A percentile compares a stretch with the other conserved stretches of the same genome.
Evolutionary conservation across 768 basidiomycete genomes (phyloP).

Genomic region (Boletus coccyginus): DNA sequence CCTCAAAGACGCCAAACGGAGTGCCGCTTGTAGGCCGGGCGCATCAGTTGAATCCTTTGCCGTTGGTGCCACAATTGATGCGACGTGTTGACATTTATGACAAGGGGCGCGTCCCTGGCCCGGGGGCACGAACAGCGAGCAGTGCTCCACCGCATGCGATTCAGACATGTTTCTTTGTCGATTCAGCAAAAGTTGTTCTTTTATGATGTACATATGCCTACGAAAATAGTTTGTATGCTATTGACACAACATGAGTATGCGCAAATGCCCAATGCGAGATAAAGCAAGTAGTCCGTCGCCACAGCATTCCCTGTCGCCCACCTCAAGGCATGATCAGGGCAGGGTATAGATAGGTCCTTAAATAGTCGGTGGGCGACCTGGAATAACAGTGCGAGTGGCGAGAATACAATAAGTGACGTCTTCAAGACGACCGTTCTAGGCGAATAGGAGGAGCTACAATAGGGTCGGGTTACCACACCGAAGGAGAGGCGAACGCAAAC

Average conservation of each 20-base stretch:
- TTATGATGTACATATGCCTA: constrained; percentile 36
- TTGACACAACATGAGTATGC: constrained; percentile 38
- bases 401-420: constrained; percentile 25
- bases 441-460: constrained; percentile 23
- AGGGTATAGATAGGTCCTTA: constrained; percentile 37
- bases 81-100: constrained; percentile 6
- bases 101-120: neutral
- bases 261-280: constrained; percentile 27
- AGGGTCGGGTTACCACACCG: constrained; percentile 49
- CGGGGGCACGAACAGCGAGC: neutral
- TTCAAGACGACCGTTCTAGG: constrained; percentile 30
- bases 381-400: constrained; percentile 8
- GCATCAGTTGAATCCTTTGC: neutral
- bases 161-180: constrained; percentile 2
- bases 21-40: neutral
- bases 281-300: constrained; percentile 27
- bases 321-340: constrained; percentile 10
- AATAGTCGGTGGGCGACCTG: constrained; percentile 23
- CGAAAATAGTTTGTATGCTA: constrained; percentile 31
- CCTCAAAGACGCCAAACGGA: constrained; percentile 5
- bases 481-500: constrained; percentile 61
- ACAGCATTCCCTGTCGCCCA: constrained; percentile 25
- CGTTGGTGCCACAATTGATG: neutral
- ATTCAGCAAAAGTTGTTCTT: constrained; percentile 30
- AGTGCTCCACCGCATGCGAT: constrained; percentile 3